phyloP scores from a whole-genome alignment of 371 early-diverging fungal genomes.

The Mucor lusitanicus region DNA sequence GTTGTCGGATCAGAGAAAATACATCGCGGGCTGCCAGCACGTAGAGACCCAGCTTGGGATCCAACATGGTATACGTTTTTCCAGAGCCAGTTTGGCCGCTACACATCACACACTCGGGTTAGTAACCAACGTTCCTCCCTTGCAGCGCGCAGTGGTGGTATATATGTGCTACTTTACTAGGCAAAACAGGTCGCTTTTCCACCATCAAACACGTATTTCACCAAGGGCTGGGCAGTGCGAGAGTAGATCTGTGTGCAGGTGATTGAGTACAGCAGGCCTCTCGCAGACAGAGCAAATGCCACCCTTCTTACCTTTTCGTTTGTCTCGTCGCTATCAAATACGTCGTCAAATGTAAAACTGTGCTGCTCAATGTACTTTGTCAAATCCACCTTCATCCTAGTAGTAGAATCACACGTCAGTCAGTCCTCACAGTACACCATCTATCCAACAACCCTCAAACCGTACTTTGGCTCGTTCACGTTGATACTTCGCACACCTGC shows the following conservation, averaged over 20 bases:
- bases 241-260: constrained; percentile 66
- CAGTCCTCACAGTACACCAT: no score
- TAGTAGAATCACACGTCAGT: background rate
- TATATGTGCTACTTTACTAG: constrained; percentile 67
- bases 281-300: no score
- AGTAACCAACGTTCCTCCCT: no score
- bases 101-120: background rate
- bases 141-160: no score
- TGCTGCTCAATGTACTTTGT: constrained; percentile 94
- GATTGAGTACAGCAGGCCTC: background rate
- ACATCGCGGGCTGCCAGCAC: constrained; percentile 92
- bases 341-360: constrained; percentile 93
- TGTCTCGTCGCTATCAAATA: constrained; percentile 77
- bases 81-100: constrained; percentile 97
- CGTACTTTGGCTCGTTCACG: constrained; percentile 87
- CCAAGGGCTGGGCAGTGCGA: constrained; percentile 86
- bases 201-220: constrained; percentile 88
- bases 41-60: constrained; percentile 83
- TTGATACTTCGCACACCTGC: constrained; percentile 66
- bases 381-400: constrained; percentile 90
- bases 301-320: constrained; percentile 83
- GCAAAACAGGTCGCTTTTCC: constrained; percentile 98
- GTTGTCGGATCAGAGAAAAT: constrained; percentile 72
- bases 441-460: no score
- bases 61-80: constrained; percentile 99